A percentile compares a stretch with the other conserved stretches of the same genome.
Conservation (phyloP, 2,329 filamentous ascomycete genomes). For the Aspergillus nomiae region DNA sequence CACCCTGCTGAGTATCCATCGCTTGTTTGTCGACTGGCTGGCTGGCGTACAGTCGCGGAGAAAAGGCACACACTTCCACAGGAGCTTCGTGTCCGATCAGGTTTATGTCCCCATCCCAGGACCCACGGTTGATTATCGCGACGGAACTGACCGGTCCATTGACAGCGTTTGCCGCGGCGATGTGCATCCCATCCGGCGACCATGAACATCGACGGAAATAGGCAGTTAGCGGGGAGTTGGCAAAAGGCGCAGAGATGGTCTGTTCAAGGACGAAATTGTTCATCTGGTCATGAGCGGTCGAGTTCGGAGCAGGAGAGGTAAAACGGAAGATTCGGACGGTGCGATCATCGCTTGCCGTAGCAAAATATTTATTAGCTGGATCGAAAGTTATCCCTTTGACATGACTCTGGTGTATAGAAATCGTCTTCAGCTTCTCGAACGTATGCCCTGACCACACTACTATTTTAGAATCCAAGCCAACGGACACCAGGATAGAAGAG, state of each 20-base stretch:
- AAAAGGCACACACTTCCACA: slow-evolving; percentile 96
- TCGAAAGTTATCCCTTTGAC: slow-evolving; percentile 99
- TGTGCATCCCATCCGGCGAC: slow-evolving; percentile 96
- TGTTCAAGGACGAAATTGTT: slow-evolving; percentile 95
- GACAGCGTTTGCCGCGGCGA: slow-evolving; percentile 93
- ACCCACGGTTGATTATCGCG: slow-evolving; percentile 87
- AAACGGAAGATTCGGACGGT: slow-evolving; percentile 97
- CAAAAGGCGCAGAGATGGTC: slow-evolving; percentile 86
- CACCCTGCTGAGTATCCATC: slow-evolving; percentile 42
- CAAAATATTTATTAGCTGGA: slow-evolving; percentile 98
- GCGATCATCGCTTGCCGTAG: slow-evolving; percentile 93
- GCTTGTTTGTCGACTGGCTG: slow-evolving; percentile 61
- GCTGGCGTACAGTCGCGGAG: slow-evolving; percentile 80
- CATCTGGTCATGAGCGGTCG: slow-evolving; percentile 90
- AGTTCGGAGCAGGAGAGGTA: slow-evolving; percentile 85
- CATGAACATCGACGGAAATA: slow-evolving; percentile 97
- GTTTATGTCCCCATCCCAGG: slow-evolving; percentile 96
- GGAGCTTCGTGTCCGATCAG: slow-evolving; percentile 96
- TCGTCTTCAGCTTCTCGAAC: slow-evolving; percentile 94
- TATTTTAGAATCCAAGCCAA: slow-evolving; percentile 95
- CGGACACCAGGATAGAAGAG: slow-evolving; percentile 92
- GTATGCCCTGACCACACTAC: slow-evolving; percentile 98
- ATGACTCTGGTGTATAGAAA: slow-evolving; percentile 91
- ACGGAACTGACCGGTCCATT: slow-evolving; percentile 97
- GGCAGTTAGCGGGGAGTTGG: slow-evolving; percentile 88